phyloP scores from a whole-genome alignment of 208 protist genomes.

The Histomonas meleagridis region DNA sequence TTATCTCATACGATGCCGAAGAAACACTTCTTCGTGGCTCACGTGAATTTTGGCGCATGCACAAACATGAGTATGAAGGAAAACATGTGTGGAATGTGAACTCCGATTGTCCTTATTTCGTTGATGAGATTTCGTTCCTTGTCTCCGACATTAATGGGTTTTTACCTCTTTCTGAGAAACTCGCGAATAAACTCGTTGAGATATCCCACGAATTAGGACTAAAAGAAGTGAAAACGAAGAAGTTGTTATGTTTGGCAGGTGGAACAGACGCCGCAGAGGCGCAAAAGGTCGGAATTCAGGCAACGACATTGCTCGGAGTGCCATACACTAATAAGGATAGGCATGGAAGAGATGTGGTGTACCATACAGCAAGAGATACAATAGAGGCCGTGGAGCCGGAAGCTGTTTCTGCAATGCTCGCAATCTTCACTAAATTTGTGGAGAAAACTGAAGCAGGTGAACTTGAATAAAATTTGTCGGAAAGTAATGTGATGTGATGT shows the following conservation, averaged over 20 bases:
- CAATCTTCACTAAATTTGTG: too few relatives aligned
- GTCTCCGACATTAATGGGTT: neutral
- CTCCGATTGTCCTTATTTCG: neutral
- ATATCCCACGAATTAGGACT: too few relatives aligned
- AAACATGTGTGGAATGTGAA: neutral
- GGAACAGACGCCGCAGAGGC: constrained; percentile 23
- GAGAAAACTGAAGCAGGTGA: too few relatives aligned
- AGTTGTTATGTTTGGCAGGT: neutral
- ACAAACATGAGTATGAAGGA: neutral
- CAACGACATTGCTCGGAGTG: neutral
- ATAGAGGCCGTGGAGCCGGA: neutral
- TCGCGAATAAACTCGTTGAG: neutral
- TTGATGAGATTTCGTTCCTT: neutral
- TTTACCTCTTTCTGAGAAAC: neutral
- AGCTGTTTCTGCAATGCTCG: neutral
- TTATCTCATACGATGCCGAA: neutral
- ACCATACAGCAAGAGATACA: neutral
- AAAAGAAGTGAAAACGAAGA: neutral
- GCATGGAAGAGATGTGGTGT: neutral
- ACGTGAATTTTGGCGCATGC: neutral
- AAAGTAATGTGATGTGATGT: too few relatives aligned
- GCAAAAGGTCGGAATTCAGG: neutral
- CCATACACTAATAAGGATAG: neutral
- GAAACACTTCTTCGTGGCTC: neutral
- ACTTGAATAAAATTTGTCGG: too few relatives aligned